Evolutionary conservation across 805 yeast genomes (phyloP), one percentile per base, ranked within the genome.

Genomic region (Saccharomycopsis javanensis): DNA sequence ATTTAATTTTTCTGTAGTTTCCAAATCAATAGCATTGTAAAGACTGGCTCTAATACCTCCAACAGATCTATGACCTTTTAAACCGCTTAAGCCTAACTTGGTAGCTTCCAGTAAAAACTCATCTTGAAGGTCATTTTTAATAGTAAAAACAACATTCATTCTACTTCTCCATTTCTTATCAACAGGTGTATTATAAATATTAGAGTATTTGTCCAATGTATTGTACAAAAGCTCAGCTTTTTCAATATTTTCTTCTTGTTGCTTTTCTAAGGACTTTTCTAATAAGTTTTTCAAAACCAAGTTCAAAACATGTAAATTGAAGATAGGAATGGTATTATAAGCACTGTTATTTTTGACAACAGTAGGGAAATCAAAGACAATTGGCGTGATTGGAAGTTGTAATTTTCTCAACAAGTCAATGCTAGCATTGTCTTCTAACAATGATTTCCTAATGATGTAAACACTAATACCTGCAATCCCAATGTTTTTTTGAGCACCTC

Each of bases 401-500:
- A 83, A 72, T 37, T 73, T 71, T 50, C 69, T 74, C 64, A 90
- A 75, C 63, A 82, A 83, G 1, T 74, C 85, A 62, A 82, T 87
- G 2, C 81, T 64, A 3, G 89, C 82, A 62, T 81, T 81, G 27
- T 38, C 18, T 28, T 82, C 86, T 28, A 94, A 72, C 56, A 94
- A 77, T 1, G 83, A 67, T 69, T 90, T 92, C 72, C 88, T 89
- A 71, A 91, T 84, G 65, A 94, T 92, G 70, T 90, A 92, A 61
- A 94, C 78, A 15, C 97, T 86, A 62, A 94, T 80, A 38, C 99
- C 99, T 8, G 99, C 97, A 67, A 94, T 75, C 56, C 99, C 99
- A 67, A 94, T 89, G 70, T 94, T 94, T 73, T 94, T 94, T 73
- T 94, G 99, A 28, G 98, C 99, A 61, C 99, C 99, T 18, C 97